phyloP scores from a whole-genome alignment of 306 rosid genomes.

The Sesbania bispinosa region DNA sequence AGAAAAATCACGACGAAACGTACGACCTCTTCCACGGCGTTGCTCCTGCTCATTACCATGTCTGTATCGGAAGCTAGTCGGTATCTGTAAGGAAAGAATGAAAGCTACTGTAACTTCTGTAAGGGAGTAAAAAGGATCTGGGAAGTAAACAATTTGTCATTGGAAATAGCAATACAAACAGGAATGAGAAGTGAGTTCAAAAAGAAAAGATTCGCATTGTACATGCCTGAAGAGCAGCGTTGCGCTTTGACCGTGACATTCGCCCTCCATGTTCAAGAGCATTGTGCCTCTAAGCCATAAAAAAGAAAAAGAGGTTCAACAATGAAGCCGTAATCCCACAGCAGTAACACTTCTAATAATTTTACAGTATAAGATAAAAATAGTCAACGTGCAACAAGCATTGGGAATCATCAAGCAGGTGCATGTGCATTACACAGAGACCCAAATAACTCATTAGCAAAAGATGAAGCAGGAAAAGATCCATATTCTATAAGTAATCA shows the following conservation, averaged over 20 bases:
- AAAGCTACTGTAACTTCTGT: background rate
- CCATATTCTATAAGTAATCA: conserved; percentile 24
- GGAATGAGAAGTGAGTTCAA: background rate
- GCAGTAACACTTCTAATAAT: background rate
- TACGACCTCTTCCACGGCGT: conserved; percentile 66
- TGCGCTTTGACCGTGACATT: conserved; percentile 91
- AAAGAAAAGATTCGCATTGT: background rate
- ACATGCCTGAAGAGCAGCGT: conserved; percentile 95
- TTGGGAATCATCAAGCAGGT: background rate
- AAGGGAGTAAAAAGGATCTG: background rate
- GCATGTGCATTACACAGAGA: background rate
- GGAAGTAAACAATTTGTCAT: background rate
- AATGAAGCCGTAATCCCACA: conserved; percentile 15
- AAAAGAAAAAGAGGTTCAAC: conserved; percentile 23
- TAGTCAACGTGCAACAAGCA: conserved; percentile 6
- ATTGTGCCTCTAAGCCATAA: conserved; percentile 72
- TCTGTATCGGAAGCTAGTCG: conserved; percentile 79
- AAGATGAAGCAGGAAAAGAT: background rate
- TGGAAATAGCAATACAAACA: conserved; percentile 1
- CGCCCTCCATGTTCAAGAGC: conserved; percentile 90
- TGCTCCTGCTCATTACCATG: conserved; percentile 64
- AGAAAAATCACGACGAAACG: conserved; percentile 64
- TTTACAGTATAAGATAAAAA: conserved; percentile 1
- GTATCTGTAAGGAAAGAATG: conserved; percentile 53
- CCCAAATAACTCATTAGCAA: background rate